phyloP scores from a whole-genome alignment of 129 eudicot species.

The Kitagawia praeruptora region DNA sequence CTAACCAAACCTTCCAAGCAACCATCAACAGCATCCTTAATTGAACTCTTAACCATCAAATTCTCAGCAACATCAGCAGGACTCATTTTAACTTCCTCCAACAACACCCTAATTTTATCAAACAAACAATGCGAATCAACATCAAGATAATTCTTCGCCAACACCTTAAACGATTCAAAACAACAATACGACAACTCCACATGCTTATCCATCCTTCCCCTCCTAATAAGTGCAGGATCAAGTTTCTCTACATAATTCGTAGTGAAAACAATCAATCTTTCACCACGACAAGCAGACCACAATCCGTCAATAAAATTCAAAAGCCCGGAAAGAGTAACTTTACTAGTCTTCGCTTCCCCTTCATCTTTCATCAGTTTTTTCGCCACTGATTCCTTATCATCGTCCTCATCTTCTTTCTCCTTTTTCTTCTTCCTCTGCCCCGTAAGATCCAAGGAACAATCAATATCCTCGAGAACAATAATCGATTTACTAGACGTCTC shows the following conservation, averaged over 20 bases:
- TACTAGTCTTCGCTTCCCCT: slow-evolving; percentile 11
- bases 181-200: slow-evolving; percentile 25
- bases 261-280: slow-evolving; percentile 26
- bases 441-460: slow-evolving; percentile 31
- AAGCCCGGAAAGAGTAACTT: slow-evolving; percentile 29
- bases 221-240: slow-evolving; percentile 28
- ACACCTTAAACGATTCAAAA: slow-evolving; percentile 32
- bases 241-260: slow-evolving; percentile 29
- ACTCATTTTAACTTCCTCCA: slow-evolving; percentile 28
- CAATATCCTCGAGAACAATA: slow-evolving; percentile 33
- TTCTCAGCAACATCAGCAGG: slow-evolving; percentile 34
- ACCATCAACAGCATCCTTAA: slow-evolving; percentile 10
- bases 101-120: slow-evolving; percentile 18
- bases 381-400: slow-evolving; percentile 3
- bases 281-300: slow-evolving; percentile 33
- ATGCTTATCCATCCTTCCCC: slow-evolving; percentile 37
- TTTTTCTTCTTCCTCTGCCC: slow-evolving; percentile 23
- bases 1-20: slow-evolving; percentile 22
- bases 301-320: slow-evolving; percentile 29
- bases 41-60: slow-evolving; percentile 23
- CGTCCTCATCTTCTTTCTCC: slow-evolving; percentile 11
- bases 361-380: slow-evolving; percentile 12
- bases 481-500: slow-evolving; percentile 38
- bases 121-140: slow-evolving; percentile 25
- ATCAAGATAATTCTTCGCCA: slow-evolving; percentile 27